Base-by-base conservation (phyloP, 2,329 filamentous ascomycete species). In the Monosporascus sp. region DNA sequence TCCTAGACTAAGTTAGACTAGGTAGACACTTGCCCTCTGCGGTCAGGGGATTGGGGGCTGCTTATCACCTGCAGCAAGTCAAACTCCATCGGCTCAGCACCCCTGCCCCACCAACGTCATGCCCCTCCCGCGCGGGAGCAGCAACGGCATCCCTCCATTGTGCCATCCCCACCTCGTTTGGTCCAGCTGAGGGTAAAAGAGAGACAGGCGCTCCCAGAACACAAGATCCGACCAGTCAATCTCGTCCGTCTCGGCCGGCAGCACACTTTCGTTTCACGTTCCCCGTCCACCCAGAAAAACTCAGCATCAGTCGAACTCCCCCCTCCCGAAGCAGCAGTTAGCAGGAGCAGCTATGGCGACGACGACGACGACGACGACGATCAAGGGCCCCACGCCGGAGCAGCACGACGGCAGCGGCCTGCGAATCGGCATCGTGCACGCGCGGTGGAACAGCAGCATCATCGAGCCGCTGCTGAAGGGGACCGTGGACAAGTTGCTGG, bases 371-470 rank as follows among this genome's bases (percentile, higher is more conserved):
- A 64, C 67, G 71, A 76, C 76, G 55, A 64, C 67, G 26, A 70
- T 79, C 70, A 84, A 84, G 65, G 80, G 79, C 54, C 80, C 80
- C n/a, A 73, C 74, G 59, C 73, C 76, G 51, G 74, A 84, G 68
- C 74, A 79, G 63, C 78, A 84, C 71, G 78, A 86, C 68, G 88
- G 89, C 71, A 84, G 84, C 65, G 78, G 77, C 66, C 83, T 99
- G 59, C 90, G 94, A 68, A 87, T 99, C 69, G 93, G 89, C 68
- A 97, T 99, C 68, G 83, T 99, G 55, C 94, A 97, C 75, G 93
- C 93, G 55, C 86, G 94, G 65, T 99, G 94, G 94, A 99, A 99
- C 77, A 80, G 80, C 60, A 81, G 80, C 61, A 90, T 99, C 69
- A 96, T 97, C 72, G 85, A 89, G 55, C 85, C 91, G 51, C 85